Percentiles rank a stretch among this genome's conserved stretches.
Conservation (phyloP, 495 filamentous ascomycete genomes). For the Penicillium macrosclerotiorum region DNA sequence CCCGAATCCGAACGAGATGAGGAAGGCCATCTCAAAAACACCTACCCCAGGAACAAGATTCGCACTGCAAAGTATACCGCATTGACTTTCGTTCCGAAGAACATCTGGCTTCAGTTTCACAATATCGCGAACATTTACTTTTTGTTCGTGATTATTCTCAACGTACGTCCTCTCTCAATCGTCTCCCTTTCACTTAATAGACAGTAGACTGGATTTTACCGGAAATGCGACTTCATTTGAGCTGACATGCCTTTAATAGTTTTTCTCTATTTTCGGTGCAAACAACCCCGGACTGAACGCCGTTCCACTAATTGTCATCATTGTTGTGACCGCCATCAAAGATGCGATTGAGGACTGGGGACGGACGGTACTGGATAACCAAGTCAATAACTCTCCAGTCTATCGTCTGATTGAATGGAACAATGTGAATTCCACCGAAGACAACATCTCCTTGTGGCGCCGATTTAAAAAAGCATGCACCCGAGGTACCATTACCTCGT, state of each 20-base stretch:
- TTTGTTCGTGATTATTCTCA: constrained; percentile 90
- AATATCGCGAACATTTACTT: constrained; percentile 99
- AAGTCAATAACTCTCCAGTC: constrained; percentile 94
- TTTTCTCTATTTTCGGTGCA: constrained; percentile 93
- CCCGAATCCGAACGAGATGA: constrained; percentile 79
- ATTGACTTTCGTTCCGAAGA: constrained; percentile 95
- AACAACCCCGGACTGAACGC: constrained; percentile 86
- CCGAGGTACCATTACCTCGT: constrained; percentile 55
- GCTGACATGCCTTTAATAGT: constrained; percentile 58
- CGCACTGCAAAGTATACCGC: constrained; percentile 96
- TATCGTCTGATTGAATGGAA: constrained; percentile 84
- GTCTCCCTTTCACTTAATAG: neutral
- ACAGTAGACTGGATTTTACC: too few species aligned
- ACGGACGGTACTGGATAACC: constrained; percentile 85
- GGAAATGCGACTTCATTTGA: too few species aligned
- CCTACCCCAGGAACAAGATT: constrained; percentile 92
- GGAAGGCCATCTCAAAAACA: constrained; percentile 65
- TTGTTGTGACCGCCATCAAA: constrained; percentile 88
- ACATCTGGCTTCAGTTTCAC: constrained; percentile 95
- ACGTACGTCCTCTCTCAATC: constrained; percentile 57
- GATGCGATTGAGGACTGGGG: constrained; percentile 98
- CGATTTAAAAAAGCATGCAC: constrained; percentile 88
- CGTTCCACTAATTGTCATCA: constrained; percentile 90
- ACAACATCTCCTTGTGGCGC: constrained; percentile 83
- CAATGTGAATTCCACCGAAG: constrained; percentile 90